Evolutionary conservation across 2,329 filamentous ascomycete species (phyloP).

Genomic region (Sclerotinia trifoliorum): DNA sequence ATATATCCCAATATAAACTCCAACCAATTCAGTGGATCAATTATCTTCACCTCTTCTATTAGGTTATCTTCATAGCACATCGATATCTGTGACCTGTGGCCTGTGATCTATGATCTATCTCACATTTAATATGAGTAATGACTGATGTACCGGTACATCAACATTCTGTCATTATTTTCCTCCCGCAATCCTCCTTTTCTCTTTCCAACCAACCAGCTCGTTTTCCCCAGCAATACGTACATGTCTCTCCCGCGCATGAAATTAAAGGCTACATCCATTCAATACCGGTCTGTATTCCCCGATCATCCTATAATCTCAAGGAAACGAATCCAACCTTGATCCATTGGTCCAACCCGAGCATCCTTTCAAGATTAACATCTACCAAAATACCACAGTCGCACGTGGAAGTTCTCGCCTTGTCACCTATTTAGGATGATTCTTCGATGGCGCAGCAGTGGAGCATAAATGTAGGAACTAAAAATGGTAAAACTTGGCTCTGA

Average conservation of each 20-base stretch:
- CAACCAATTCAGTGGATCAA: not conserved
- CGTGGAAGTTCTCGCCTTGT: constrained; percentile 12
- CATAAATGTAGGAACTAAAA: constrained; percentile 6
- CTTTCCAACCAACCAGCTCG: not conserved
- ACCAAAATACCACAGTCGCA: constrained; percentile 4
- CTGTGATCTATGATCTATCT: not conserved
- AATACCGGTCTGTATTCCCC: constrained; percentile 18
- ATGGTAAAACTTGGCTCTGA: not conserved
- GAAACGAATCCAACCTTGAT: constrained; percentile 9
- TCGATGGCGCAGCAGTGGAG: constrained; percentile 11
- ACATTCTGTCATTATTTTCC: not conserved
- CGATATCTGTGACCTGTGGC: not conserved
- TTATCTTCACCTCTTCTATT: too few species aligned
- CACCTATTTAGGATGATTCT: not conserved
- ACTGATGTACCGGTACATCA: not conserved
- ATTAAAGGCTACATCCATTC: constrained; percentile 14
- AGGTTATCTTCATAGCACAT: not conserved
- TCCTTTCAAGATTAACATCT: constrained; percentile 1
- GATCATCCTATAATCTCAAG: not conserved
- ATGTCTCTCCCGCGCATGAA: constrained; percentile 13
- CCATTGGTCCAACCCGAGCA: not conserved
- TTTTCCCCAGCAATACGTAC: not conserved
- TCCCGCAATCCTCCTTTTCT: not conserved
- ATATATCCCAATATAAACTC: not conserved
- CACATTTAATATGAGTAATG: not conserved